These are phyloP conservation scores for Deinandra increscens DNA, from an alignment of 129 eudicot genomes.

Conservation along the genomic window DNA sequence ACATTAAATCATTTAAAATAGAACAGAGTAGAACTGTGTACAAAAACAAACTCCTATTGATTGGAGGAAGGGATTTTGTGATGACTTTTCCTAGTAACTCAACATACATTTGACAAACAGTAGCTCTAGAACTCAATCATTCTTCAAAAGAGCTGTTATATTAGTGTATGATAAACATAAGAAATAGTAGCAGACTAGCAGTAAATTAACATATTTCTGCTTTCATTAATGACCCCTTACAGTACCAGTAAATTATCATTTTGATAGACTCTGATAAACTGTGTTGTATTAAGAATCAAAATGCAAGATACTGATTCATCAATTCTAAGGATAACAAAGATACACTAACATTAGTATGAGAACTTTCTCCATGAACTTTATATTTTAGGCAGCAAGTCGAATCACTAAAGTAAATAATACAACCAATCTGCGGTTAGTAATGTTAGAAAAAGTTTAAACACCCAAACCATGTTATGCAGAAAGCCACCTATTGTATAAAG, in stretches of 20 bases:
- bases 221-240: background rate
- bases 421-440: background rate
- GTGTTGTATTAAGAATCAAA: background rate
- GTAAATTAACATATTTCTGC: too few relatives aligned
- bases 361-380: background rate
- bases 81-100: background rate
- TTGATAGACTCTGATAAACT: background rate
- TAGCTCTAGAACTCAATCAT: slow-evolving; percentile 6
- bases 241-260: background rate
- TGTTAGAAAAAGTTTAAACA: background rate
- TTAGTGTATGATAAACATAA: background rate
- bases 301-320: background rate
- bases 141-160: slow-evolving; percentile 15
- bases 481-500: background rate
- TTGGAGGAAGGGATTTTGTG: background rate
- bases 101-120: background rate
- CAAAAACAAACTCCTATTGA: background rate
- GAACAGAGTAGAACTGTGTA: background rate
- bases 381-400: background rate
- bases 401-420: background rate
- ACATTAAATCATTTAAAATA: background rate
- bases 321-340: background rate
- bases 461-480: background rate
- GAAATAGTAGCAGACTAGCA: background rate
- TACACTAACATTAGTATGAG: background rate